Base-by-base conservation (phyloP, 2,329 filamentous ascomycete genomes). In the Cladorrhinum sp. region DNA sequence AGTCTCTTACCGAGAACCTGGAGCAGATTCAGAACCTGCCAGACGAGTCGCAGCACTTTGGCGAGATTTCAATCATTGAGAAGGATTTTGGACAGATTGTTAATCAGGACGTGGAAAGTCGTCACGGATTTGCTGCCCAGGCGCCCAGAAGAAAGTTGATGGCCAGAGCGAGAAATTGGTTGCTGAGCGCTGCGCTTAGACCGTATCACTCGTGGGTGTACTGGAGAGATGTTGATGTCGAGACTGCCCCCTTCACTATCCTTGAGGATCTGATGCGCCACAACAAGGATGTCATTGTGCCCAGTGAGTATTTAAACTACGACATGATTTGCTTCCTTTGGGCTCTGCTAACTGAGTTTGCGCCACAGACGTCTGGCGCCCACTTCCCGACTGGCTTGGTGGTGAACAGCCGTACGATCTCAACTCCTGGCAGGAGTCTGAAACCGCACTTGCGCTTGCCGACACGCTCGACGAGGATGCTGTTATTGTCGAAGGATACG, bases 171-270 rank as follows among this genome's bases (percentile, higher is more conserved):
- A 86, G 95, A 64, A 99, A 99, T 76, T 99, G 95, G 95, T 81
- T 99, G 57, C 78, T 99, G 60, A 97, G 92, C 70, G 94, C 95
- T 46, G 94, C 95, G 21, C 79, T 99, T 58, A 87, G 95, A 49
- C 95, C 95, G 1, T 96, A 95, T 57, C 95, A 99, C 73, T 97
- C 93, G 66, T 99, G 95, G 95, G 95, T 99, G 9, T 99, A 99
- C 73, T 99, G 95, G 95, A 87, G 95, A 75, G 95, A 99, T 77
- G 95, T 96, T 23, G 95, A 99, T 76, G 95, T 99, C 8, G 92
- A 98, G 76, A 99, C 95, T 1, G 95, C 95, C 2, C 95, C 95
- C 0, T 95, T 94, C 72, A 98, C 95, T 0, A 98, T 99, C 68
- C 78, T 99, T 65, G 95, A 99, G 73, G 95, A 99, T 77, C 79